A percentile compares a stretch with the other conserved stretches of the same genome.
phyloP scores from a whole-genome alignment of 2,329 filamentous ascomycete genomes.

The Neofusicoccum cordaticola region DNA sequence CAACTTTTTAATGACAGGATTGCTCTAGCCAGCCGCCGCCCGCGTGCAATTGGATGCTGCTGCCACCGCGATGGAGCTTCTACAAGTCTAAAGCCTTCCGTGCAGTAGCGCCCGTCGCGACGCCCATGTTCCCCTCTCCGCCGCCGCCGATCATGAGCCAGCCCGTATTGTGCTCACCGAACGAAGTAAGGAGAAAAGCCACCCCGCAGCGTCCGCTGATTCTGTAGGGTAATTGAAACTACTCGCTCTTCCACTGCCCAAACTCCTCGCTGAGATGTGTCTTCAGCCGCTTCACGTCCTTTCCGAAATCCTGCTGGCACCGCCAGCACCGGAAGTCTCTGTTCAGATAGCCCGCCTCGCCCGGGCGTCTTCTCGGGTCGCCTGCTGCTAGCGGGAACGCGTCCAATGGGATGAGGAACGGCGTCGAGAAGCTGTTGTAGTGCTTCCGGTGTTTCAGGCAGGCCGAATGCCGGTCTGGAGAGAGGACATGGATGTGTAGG shows the following conservation, averaged over 20 bases:
- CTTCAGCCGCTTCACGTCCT: conserved; percentile 71
- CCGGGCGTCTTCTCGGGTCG: conserved; percentile 61
- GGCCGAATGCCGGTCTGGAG: conserved; percentile 71
- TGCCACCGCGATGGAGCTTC: neutral
- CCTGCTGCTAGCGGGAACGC: conserved; percentile 72
- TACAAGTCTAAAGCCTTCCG: conserved; percentile 4
- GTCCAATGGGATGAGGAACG: conserved; percentile 74
- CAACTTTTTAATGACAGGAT: neutral
- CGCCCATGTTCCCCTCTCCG: neutral
- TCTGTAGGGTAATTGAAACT: conserved; percentile 14
- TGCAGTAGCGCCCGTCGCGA: conserved; percentile 3
- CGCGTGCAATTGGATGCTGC: neutral
- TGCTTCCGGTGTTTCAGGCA: conserved; percentile 78
- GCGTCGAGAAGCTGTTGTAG: conserved; percentile 87
- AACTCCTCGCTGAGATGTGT: conserved; percentile 74
- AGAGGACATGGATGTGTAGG: conserved; percentile 84
- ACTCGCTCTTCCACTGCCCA: conserved; percentile 68
- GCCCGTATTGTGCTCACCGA: neutral
- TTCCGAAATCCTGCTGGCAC: conserved; percentile 71
- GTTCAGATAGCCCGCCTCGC: conserved; percentile 58
- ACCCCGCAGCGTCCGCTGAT: neutral
- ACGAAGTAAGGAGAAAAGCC: conserved; percentile 6
- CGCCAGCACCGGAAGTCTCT: conserved; percentile 78
- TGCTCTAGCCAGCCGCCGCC: neutral
- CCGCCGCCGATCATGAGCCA: neutral